Base-by-base conservation (phyloP, 2,329 filamentous ascomycete species). In the Lecanicillium sp. region DNA sequence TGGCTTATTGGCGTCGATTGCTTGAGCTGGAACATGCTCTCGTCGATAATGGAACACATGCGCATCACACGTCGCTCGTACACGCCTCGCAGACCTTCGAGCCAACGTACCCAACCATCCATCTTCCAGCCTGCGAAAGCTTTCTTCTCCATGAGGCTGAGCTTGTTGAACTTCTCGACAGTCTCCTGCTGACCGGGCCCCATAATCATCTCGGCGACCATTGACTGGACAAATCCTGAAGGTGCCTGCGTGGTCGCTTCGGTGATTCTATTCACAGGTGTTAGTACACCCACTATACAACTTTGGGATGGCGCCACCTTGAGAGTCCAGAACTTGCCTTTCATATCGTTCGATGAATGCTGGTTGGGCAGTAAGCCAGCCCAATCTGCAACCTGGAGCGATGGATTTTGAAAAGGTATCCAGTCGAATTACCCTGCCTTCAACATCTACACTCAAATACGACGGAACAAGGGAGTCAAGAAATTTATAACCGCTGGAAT, bases 391-490 rank as follows among this genome's bases (percentile, higher is more conserved):
- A 2, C 90, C 90, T 0, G 90, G 90, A 0, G 88, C 88, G 14
- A 95, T 75, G 0, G 86, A 94, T 64, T 96, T 95, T 53, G 85
- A 92, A 59, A 95, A 95, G 1, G 89, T 95, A 58, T 95, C 90
- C 3, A 95, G 72, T 33, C 89, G 82, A 42, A 95, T 73, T 30
- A 95, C 89, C 27, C 90, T 82, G 41, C 90, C 90, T 50, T 95
- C 84, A 15, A 75, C 74, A 55, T 95, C 90, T 40, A 95, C 58
- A 45, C 73, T 82, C 31, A 95, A 67, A 58, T 85, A 95, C 1
- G 85, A 92, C 0, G 87, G 88, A 4, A 82, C 78, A 9, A 95
- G 74, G 3, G 81, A 85, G 63, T 94, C 87, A 40, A 95, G 66
- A 62, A 89, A 95, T 2, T 73, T 65, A 51, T 79, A 90, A 9